These are phyloP conservation scores for Xylariaceae sp. DNA, from an alignment of 2,329 filamentous ascomycete species.

Conservation along the genomic window DNA sequence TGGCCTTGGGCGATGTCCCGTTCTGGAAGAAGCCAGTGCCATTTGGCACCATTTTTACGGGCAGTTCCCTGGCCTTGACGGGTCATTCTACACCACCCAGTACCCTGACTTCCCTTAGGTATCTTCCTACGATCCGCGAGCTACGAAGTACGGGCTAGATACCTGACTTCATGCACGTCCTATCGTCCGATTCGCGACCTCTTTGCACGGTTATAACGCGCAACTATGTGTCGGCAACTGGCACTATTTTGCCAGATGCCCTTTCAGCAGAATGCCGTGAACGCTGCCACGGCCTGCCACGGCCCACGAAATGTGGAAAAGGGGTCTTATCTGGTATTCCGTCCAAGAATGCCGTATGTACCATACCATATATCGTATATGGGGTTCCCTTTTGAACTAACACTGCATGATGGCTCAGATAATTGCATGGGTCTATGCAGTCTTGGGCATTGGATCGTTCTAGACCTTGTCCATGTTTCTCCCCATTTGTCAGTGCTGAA, in stretches of 20 bases:
- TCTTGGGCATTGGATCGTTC: constrained; percentile 15
- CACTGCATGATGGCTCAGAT: constrained; percentile 17
- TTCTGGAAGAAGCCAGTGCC: constrained; percentile 16
- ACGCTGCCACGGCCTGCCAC: background rate
- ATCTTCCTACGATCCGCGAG: constrained; percentile 18
- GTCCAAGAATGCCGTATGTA: constrained; percentile 1
- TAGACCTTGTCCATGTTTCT: constrained; percentile 17
- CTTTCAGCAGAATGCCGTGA: background rate
- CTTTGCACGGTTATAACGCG: background rate
- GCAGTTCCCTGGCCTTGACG: constrained; percentile 8
- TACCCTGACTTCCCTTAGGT: background rate
- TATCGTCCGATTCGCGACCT: constrained; percentile 12
- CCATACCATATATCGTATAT: constrained; percentile 8
- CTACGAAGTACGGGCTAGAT: background rate
- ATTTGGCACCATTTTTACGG: constrained; percentile 12
- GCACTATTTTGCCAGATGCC: background rate
- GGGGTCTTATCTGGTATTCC: constrained; percentile 10
- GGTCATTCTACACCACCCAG: constrained; percentile 1
- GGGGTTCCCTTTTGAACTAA: constrained; percentile 19
- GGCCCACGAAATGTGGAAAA: background rate
- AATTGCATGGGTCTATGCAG: constrained; percentile 17
- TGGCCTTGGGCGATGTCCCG: constrained; percentile 11
- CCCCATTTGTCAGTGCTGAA: constrained; percentile 5
- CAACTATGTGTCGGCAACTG: constrained; percentile 4
- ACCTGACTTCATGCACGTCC: constrained; percentile 19